Evolutionary conservation across 2,329 filamentous ascomycete genomes (phyloP).

Genomic region (Cercospora sp.): DNA sequence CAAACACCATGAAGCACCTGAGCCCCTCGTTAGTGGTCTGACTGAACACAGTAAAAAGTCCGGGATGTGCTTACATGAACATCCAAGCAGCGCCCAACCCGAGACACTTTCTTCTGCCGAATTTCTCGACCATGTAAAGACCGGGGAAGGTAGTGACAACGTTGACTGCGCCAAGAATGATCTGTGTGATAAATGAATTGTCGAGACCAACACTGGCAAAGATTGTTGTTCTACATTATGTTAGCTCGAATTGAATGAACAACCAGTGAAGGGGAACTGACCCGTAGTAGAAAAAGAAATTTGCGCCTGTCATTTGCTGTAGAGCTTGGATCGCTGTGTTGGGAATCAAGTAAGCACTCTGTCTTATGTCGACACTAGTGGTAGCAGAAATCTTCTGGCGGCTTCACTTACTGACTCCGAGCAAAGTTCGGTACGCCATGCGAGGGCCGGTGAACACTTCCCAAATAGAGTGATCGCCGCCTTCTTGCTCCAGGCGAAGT

Average conservation of each 20-base stretch:
- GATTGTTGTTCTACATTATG: conserved; percentile 39
- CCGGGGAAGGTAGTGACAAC: conserved; percentile 48
- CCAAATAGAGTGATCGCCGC: conserved; percentile 54
- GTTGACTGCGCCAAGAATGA: conserved; percentile 49
- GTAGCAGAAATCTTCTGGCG: not conserved
- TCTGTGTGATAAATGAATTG: conserved; percentile 40
- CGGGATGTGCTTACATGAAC: conserved; percentile 39
- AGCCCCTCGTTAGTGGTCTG: not conserved
- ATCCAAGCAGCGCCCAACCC: conserved; percentile 49
- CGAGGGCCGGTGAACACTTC: conserved; percentile 47
- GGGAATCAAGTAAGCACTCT: not conserved
- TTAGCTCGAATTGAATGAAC: not conserved
- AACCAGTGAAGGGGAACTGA: not conserved
- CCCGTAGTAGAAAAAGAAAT: conserved; percentile 63
- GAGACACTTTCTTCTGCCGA: conserved; percentile 47
- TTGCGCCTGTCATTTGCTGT: conserved; percentile 66
- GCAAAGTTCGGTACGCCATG: conserved; percentile 49
- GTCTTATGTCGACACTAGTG: not conserved
- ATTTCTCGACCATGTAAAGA: conserved; percentile 50
- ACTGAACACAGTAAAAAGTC: not conserved
- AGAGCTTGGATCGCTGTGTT: conserved; percentile 49
- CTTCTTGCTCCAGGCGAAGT: conserved; percentile 44
- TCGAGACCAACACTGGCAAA: conserved; percentile 37
- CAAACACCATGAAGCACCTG: conserved; percentile 57
- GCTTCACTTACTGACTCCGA: conserved; percentile 40